phyloP scores from a whole-genome alignment of 371 early-diverging fungal genomes.

The Mortierella sp. region DNA sequence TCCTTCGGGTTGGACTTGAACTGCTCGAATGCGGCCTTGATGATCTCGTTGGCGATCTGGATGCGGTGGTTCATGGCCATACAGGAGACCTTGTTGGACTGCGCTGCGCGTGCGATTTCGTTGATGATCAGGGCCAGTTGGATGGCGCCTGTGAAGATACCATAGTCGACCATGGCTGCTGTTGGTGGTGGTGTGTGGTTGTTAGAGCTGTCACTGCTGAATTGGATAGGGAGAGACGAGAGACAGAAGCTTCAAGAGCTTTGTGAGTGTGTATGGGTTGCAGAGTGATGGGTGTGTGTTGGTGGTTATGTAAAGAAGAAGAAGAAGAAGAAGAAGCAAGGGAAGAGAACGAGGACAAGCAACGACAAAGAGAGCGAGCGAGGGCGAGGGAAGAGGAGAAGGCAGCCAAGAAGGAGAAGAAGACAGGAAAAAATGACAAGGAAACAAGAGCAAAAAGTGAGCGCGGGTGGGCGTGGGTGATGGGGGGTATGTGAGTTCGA shows the following conservation, averaged over 20 bases:
- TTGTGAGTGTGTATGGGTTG: too few species aligned
- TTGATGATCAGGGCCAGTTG: slow-evolving; percentile 45
- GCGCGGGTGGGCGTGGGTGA: not conserved
- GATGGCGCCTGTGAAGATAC: slow-evolving; percentile 46
- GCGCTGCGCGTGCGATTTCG: slow-evolving; percentile 43
- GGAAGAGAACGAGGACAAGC: too few species aligned
- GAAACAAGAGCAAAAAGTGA: not conserved
- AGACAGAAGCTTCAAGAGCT: not conserved
- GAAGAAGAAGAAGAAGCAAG: too few species aligned
- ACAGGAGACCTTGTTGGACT: slow-evolving; percentile 53
- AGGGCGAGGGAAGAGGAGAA: slow-evolving; percentile 10
- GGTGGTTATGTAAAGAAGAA: too few species aligned
- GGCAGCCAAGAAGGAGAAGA: not conserved
- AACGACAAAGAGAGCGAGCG: not conserved
- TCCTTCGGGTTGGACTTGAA: slow-evolving; percentile 33
- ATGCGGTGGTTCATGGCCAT: slow-evolving; percentile 56
- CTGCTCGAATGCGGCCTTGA: slow-evolving; percentile 48
- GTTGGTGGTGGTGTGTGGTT: not conserved
- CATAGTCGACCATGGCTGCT: slow-evolving; percentile 40
- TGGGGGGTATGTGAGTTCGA: not conserved
- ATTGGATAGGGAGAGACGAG: not conserved
- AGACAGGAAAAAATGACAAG: not conserved
- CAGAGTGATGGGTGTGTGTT: too few species aligned
- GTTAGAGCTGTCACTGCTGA: not conserved
- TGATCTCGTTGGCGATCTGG: slow-evolving; percentile 55